Evolutionary conservation across 495 filamentous ascomycete species (phyloP).

Genomic region (Chaetomium fimeti): DNA sequence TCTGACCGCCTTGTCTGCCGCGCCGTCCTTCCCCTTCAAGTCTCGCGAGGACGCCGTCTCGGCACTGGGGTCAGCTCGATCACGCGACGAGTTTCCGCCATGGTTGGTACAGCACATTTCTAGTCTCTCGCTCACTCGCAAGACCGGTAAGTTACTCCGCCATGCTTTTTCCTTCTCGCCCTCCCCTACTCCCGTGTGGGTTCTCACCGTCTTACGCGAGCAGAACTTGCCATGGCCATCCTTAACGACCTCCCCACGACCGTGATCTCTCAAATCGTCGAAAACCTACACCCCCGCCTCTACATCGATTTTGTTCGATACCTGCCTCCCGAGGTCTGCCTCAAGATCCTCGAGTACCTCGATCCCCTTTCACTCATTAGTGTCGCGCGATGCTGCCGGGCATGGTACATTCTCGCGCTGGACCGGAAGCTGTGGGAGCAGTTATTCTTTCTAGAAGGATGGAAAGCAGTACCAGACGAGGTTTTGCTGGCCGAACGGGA

Average conservation of each 20-base stretch:
- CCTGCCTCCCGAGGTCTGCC: constrained; percentile 83
- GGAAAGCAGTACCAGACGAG: constrained; percentile 67
- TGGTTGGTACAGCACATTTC: constrained; percentile 50
- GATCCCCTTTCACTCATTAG: constrained; percentile 71
- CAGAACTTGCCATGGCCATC: constrained; percentile 62
- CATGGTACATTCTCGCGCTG: constrained; percentile 77
- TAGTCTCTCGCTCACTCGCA: constrained; percentile 45
- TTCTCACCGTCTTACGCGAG: constrained; percentile 2
- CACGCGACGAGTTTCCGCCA: constrained; percentile 38
- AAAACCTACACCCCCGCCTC: constrained; percentile 70
- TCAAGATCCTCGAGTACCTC: constrained; percentile 83
- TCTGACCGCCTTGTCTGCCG: constrained; percentile 42
- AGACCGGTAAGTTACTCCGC: constrained; percentile 44
- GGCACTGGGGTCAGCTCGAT: constrained; percentile 27
- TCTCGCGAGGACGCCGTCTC: constrained; percentile 27
- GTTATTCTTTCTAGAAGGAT: constrained; percentile 79
- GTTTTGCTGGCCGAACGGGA: constrained; percentile 66
- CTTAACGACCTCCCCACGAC: constrained; percentile 73
- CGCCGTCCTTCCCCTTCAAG: constrained; percentile 30
- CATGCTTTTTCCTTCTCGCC: neutral
- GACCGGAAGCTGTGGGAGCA: constrained; percentile 85
- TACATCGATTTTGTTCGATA: constrained; percentile 88
- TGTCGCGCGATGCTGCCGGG: constrained; percentile 71
- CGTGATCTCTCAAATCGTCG: constrained; percentile 70
- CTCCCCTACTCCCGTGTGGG: constrained; percentile 4